Conservation (phyloP, 345 rosid species). For the Salix exigua region DNA sequence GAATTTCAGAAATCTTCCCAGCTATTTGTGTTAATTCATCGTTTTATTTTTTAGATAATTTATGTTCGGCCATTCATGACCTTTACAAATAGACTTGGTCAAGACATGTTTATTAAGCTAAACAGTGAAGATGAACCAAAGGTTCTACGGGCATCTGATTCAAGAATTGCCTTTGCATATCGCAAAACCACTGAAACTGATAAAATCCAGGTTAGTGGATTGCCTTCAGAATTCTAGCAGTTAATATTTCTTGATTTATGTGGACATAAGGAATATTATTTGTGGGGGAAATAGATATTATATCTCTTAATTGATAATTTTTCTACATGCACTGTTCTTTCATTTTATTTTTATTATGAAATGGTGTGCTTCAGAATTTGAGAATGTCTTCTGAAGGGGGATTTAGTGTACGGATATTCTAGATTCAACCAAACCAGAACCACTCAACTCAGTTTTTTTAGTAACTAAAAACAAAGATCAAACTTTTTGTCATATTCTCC, state of each 20-base stretch:
- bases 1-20: neutral
- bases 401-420: too few relatives aligned
- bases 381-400: too few relatives aligned
- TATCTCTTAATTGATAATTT: too few relatives aligned
- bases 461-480: too few relatives aligned
- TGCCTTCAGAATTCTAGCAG: neutral
- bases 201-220: constrained; percentile 70
- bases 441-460: too few relatives aligned
- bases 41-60: constrained; percentile 51
- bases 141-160: constrained; percentile 72
- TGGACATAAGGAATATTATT: neutral
- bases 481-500: too few relatives aligned
- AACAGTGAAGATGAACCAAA: constrained; percentile 76
- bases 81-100: constrained; percentile 89
- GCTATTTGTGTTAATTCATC: constrained; percentile 6
- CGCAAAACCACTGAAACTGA: constrained; percentile 48
- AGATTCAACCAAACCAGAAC: too few relatives aligned
- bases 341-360: too few relatives aligned
- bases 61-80: constrained; percentile 89
- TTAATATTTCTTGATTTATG: neutral
- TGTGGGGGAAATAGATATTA: too few relatives aligned
- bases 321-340: too few relatives aligned
- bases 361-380: too few relatives aligned
- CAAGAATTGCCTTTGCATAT: constrained; percentile 65
- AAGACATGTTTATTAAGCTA: constrained; percentile 61